phyloP scores from a whole-genome alignment of 1,284 basidiomycete genomes.

The Violaceomyces palustris region DNA sequence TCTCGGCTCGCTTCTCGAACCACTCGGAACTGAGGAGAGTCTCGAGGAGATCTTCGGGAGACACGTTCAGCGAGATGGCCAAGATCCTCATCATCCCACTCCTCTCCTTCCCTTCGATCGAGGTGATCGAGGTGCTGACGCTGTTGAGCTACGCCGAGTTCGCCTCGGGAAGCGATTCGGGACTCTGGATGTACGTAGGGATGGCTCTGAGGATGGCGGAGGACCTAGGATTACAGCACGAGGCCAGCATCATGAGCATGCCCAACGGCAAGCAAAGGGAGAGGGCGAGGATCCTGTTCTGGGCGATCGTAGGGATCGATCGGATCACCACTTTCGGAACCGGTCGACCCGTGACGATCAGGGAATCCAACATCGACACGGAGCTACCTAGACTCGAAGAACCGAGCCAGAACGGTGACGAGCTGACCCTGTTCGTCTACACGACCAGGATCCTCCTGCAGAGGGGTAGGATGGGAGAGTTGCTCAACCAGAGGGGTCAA shows the following conservation, averaged over 20 bases:
- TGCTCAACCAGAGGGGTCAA: conserved; percentile 27
- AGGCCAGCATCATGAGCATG: conserved; percentile 33
- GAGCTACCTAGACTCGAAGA: conserved; percentile 21
- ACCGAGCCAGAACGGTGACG: conserved; percentile 22
- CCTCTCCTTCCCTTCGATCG: conserved; percentile 38
- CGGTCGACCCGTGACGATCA: conserved; percentile 35
- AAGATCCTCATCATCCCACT: conserved; percentile 44
- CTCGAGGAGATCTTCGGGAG: conserved; percentile 31
- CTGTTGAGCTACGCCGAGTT: conserved; percentile 40
- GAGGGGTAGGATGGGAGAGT: conserved; percentile 37
- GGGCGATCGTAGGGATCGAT: conserved; percentile 36
- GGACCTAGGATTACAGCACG: conserved; percentile 39
- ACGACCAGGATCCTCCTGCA: conserved; percentile 32
- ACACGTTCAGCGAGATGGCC: conserved; percentile 43
- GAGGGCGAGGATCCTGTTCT: conserved; percentile 34
- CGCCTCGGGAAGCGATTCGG: conserved; percentile 36
- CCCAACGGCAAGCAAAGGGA: conserved; percentile 32
- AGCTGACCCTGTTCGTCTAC: conserved; percentile 31
- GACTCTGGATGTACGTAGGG: conserved; percentile 44
- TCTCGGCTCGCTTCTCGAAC: conserved; percentile 36
- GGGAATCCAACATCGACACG: conserved; percentile 35
- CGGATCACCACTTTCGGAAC: conserved; percentile 45
- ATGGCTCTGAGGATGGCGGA: conserved; percentile 41
- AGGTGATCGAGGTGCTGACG: conserved; percentile 40
- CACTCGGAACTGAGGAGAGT: conserved; percentile 27